phyloP scores from a whole-genome alignment of 2,329 filamentous ascomycete species.

The Colletotrichum liriopes region DNA sequence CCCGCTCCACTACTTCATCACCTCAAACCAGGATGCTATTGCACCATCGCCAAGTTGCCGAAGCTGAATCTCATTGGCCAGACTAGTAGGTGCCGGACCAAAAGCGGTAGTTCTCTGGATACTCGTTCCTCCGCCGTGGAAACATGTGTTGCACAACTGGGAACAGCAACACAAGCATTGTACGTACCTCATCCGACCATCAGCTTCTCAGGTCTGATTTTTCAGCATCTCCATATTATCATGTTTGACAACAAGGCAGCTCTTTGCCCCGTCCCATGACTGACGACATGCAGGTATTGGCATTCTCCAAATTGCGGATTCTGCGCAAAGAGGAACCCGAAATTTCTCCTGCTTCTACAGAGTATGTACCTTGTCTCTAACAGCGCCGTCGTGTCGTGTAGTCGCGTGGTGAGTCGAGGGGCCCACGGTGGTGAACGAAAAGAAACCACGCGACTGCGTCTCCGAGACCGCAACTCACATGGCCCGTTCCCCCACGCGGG shows the following conservation, averaged over 20 bases:
- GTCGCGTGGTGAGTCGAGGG: not conserved
- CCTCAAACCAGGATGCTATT: constrained; percentile 43
- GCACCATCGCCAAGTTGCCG: constrained; percentile 43
- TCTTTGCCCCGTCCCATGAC: constrained; percentile 28
- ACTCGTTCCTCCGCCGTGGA: constrained; percentile 24
- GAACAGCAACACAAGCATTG: not conserved
- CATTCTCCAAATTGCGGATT: constrained; percentile 24
- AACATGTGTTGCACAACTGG: constrained; percentile 27
- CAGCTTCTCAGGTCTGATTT: constrained; percentile 29
- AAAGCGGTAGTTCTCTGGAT: constrained; percentile 36
- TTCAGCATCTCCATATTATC: constrained; percentile 39
- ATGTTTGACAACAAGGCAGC: constrained; percentile 32
- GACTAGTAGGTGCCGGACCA: not conserved
- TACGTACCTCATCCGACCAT: constrained; percentile 19
- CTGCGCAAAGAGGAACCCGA: constrained; percentile 14
- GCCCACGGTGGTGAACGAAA: not conserved
- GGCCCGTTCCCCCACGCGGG: constrained; percentile 17
- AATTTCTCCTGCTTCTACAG: constrained; percentile 15
- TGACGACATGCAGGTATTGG: constrained; percentile 35
- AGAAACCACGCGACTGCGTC: constrained; percentile 18
- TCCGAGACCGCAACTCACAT: constrained; percentile 30
- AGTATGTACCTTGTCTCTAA: not conserved
- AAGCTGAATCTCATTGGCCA: constrained; percentile 41
- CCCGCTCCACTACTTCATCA: constrained; percentile 33
- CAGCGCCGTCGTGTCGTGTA: not conserved